These are phyloP conservation scores for Moricandia arvensis DNA, from an alignment of 345 rosid genomes.

Conservation along the genomic window DNA sequence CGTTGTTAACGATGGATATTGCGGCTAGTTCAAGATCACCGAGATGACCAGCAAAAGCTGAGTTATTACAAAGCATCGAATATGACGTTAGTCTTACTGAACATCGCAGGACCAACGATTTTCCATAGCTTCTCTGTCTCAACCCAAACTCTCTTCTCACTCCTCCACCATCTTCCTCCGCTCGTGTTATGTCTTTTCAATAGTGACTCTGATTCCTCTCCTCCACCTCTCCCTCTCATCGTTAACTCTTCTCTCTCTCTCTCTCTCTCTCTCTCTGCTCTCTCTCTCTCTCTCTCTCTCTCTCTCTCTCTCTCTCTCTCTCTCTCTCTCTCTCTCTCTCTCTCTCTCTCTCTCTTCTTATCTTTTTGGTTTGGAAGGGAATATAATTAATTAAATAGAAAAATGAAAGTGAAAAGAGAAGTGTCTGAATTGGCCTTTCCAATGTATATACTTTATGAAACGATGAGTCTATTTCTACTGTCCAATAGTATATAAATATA, in stretches of 20 bases:
- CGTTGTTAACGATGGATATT: conserved; percentile 66
- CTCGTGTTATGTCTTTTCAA: conserved; percentile 17
- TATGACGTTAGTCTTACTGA: conserved; percentile 70
- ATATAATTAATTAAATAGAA: neutral
- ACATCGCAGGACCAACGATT: conserved; percentile 86
- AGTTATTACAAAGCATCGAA: conserved; percentile 82
- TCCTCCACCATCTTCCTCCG: conserved; percentile 35
- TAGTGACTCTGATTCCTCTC: conserved; percentile 22
- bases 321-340: too few species aligned
- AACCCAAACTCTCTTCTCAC: conserved; percentile 50
- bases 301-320: too few species aligned
- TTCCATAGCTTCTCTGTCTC: conserved; percentile 90
- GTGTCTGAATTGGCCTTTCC: conserved; percentile 24
- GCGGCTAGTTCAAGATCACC: conserved; percentile 94
- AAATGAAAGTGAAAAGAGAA: conserved; percentile 5
- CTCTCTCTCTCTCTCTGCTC: too few species aligned
- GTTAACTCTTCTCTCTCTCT: neutral
- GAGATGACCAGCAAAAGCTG: conserved; percentile 95
- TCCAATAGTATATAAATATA: neutral
- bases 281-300: too few species aligned
- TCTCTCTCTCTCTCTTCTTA: neutral
- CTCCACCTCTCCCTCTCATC: conserved; percentile 29
- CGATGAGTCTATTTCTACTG: neutral
- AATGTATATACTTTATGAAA: neutral
- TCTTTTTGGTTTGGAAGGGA: neutral